Evolutionary conservation across 495 filamentous ascomycete genomes (phyloP), one percentile per base, ranked within the genome.

Genomic region (Cryomyces antarcticus): DNA sequence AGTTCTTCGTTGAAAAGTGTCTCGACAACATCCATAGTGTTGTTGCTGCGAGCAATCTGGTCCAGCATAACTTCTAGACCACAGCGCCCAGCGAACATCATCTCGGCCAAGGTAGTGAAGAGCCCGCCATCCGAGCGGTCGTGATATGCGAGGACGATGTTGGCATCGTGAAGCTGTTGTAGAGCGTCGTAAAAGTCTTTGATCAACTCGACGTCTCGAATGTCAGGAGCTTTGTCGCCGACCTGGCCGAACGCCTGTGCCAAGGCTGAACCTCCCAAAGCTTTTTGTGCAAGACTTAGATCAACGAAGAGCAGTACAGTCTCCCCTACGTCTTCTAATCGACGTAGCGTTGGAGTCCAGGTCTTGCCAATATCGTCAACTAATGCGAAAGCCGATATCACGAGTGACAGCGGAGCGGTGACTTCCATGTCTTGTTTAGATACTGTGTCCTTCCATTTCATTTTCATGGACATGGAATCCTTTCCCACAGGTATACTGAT

Each of bases 391-490:
- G 92, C 81, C 5, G 92, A 81, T 46, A 95, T 80, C 38, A 95
- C 77, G 7, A 93, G 69, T 0, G 89, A 87, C 46, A 95, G 71
- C 1, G 89, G 92, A 0, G 92, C 80, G 27, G 82, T 95, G 37
- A 96, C 87, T 51, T 85, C 83, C 66, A 80, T 93, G 6, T 67
- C 57, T 37, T 72, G 62, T 37, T 75, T 74, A 6, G 68, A 71
- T 40, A 75, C 68, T 34, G 68, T 65, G 43, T 89, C 83, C 51
- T 74, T 80, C 92, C 89, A 97, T 44, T 82, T 80, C 63, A 89
- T 87, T 66, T 94, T 95, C 89, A 97, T 96, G 11, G 84, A 93
- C 62, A 89, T 93, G 4, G 88, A 95, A 57, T 97, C 89, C 63
- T 96, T 95, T 41, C 89, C 89, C 6, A 95, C 89, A 4, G 89